Percentiles rank a stretch among this genome's conserved stretches.
phyloP scores from a whole-genome alignment of 1,284 basidiomycete species.

The Fomitiporia mediterranea region DNA sequence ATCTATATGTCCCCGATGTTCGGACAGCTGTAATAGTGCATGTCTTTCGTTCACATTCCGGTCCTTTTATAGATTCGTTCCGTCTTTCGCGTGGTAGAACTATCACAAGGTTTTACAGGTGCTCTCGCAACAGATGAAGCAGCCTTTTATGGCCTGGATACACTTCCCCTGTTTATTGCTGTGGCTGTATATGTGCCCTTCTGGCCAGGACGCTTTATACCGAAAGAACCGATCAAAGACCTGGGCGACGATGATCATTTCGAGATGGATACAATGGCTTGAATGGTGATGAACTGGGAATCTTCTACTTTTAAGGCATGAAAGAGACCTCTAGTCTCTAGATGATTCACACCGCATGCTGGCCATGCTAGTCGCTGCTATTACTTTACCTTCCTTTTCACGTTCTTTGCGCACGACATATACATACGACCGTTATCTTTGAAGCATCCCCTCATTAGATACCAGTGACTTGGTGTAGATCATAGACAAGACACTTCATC shows the following conservation, averaged over 20 bases:
- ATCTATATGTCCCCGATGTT: background rate
- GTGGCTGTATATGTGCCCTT: conserved; percentile 50
- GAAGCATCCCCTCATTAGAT: too few species aligned
- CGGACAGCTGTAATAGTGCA: too few species aligned
- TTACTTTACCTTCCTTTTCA: too few species aligned
- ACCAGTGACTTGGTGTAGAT: too few species aligned
- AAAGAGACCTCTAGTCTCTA: too few species aligned
- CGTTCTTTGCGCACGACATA: too few species aligned
- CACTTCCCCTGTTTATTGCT: conserved; percentile 59
- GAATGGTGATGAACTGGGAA: background rate
- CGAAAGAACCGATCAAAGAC: conserved; percentile 4
- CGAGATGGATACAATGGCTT: background rate
- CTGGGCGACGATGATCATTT: background rate
- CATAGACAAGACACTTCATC: too few species aligned
- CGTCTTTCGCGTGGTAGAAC: conserved; percentile 61
- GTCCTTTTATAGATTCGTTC: conserved; percentile 59
- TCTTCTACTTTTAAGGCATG: too few species aligned
- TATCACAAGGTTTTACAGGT: conserved; percentile 60
- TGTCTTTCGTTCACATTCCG: too few species aligned
- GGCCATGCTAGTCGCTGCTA: too few species aligned
- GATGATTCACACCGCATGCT: too few species aligned
- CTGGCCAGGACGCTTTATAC: conserved; percentile 58
- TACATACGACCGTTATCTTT: too few species aligned
- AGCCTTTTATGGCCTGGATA: conserved; percentile 66
- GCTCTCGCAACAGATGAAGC: conserved; percentile 55